Conservation (phyloP, 371 early-diverging fungal genomes). For the Mucor plumbeus region DNA sequence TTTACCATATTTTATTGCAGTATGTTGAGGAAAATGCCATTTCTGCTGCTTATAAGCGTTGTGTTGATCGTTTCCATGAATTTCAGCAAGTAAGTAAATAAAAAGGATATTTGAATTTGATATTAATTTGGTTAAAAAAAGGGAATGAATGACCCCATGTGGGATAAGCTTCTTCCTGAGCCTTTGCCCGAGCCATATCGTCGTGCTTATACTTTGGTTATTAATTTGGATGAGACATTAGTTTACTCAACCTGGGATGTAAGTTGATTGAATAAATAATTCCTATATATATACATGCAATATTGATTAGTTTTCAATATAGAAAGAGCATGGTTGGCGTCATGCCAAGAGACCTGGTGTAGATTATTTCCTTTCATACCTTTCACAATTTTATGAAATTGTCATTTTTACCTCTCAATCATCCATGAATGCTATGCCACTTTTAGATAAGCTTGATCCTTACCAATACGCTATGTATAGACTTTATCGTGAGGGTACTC, state of each 20-base stretch:
- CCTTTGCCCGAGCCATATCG: conserved; percentile 82
- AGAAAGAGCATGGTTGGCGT: conserved; percentile 92
- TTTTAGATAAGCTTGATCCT: conserved; percentile 91
- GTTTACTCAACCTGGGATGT: conserved; percentile 93
- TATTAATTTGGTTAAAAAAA: conserved; percentile 2
- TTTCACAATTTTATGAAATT: conserved; percentile 91
- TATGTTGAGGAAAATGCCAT: conserved; percentile 44
- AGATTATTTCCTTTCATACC: conserved; percentile 91
- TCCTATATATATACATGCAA: not conserved
- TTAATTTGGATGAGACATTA: conserved; percentile 93
- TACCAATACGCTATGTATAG: conserved; percentile 84
- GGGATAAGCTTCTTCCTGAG: conserved; percentile 89
- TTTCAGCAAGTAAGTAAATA: conserved; percentile 28
- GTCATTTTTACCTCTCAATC: conserved; percentile 93
- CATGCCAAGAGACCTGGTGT: conserved; percentile 94
- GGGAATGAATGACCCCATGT: conserved; percentile 67
- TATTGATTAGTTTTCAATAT: not conserved
- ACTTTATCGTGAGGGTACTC: conserved; percentile 89
- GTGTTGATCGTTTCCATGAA: conserved; percentile 46
- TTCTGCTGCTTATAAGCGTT: conserved; percentile 48
- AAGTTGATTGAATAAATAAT: conserved; percentile 27
- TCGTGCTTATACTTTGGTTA: conserved; percentile 88
- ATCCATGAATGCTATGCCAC: conserved; percentile 73
- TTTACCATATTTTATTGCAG: conserved; percentile 23
- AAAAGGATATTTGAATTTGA: not conserved